A percentile compares a stretch with the other conserved stretches of the same genome.
phyloP scores from a whole-genome alignment of 305 asterid species.

The Fraxinus paxiana region DNA sequence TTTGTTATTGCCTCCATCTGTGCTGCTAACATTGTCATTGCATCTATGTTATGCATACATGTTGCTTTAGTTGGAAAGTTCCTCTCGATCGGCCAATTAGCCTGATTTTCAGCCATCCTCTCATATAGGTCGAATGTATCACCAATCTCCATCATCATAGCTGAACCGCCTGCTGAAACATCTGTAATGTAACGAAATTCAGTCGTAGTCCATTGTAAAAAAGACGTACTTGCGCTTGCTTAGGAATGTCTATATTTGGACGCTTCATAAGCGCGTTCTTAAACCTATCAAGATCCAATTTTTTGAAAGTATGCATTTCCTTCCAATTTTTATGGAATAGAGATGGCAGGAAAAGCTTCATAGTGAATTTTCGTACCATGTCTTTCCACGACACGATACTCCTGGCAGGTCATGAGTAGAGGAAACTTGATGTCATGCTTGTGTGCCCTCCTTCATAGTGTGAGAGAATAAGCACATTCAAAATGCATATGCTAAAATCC shows the following conservation, averaged over 20 bases:
- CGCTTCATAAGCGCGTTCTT: neutral
- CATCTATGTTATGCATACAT: neutral
- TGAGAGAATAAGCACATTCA: too few relatives aligned
- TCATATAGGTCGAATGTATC: neutral
- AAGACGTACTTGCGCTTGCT: too few relatives aligned
- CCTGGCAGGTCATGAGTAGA: neutral
- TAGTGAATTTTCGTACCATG: neutral
- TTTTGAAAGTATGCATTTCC: neutral
- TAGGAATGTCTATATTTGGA: neutral
- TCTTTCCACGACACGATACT: neutral
- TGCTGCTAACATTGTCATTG: neutral
- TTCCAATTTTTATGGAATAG: too few relatives aligned
- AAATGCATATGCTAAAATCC: neutral
- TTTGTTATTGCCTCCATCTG: neutral
- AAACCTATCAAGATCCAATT: neutral
- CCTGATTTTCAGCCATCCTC: neutral
- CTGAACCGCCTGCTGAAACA: neutral
- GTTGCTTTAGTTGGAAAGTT: neutral
- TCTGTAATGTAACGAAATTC: neutral
- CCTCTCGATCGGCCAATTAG: neutral
- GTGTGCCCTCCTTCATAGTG: neutral
- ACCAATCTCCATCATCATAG: neutral
- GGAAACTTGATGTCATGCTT: neutral
- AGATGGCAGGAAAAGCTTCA: too few relatives aligned
- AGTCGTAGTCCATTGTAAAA: neutral